phyloP scores from a whole-genome alignment of 2,329 filamentous ascomycete species.

The Claviceps monticola region DNA sequence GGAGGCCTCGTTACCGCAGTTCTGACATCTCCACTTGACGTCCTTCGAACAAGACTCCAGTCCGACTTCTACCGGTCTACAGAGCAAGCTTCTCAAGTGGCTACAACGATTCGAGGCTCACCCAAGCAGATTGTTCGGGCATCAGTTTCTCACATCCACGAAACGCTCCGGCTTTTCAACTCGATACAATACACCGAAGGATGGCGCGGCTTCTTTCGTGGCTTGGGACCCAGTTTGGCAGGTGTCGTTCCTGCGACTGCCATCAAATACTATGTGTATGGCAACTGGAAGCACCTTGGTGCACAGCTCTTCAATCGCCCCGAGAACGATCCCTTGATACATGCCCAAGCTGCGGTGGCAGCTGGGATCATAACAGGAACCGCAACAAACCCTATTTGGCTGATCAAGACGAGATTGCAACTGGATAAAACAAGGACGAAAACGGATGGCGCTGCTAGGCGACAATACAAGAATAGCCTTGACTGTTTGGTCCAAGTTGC shows the following conservation, averaged over 20 bases:
- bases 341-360: constrained; percentile 46
- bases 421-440: constrained; percentile 45
- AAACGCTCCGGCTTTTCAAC: constrained; percentile 67
- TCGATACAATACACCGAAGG: constrained; percentile 60
- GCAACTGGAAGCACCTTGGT: constrained; percentile 55
- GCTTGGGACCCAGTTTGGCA: constrained; percentile 53
- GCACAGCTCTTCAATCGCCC: constrained; percentile 44
- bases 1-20: constrained; percentile 77
- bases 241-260: constrained; percentile 57
- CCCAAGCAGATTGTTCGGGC: no score
- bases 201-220: constrained; percentile 57
- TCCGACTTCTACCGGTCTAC: constrained; percentile 67
- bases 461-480: constrained; percentile 52
- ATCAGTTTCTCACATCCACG: constrained; percentile 45
- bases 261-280: constrained; percentile 60
- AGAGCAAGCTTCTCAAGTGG: no score
- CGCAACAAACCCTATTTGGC: constrained; percentile 61
- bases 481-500: constrained; percentile 55
- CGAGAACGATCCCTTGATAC: constrained; percentile 41
- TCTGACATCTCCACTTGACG: constrained; percentile 72
- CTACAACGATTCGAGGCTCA: no score
- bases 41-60: constrained; percentile 74
- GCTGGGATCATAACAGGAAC: constrained; percentile 58
- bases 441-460: constrained; percentile 23
- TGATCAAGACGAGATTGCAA: constrained; percentile 59